Conservation (phyloP, 2,329 filamentous ascomycete genomes). For the Aureobasidium sp. region DNA sequence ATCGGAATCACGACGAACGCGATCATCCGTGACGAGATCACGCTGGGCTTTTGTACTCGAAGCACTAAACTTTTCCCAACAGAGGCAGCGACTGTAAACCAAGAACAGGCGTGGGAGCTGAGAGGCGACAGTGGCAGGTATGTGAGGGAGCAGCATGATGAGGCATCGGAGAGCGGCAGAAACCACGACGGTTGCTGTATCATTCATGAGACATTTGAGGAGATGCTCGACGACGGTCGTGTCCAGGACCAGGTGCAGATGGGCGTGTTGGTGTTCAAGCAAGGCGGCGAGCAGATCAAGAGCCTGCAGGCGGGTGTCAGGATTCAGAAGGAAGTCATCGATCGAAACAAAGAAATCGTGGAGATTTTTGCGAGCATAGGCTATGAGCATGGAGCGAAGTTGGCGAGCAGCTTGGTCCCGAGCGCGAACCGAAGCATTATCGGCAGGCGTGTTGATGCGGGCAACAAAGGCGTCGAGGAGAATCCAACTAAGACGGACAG, state of each 20-base stretch:
- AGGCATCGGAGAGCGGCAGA: slow-evolving; percentile 66
- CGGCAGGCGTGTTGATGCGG: slow-evolving; percentile 34
- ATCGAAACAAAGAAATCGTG: slow-evolving; percentile 61
- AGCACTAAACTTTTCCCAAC: slow-evolving; percentile 59
- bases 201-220: slow-evolving; percentile 65
- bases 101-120: slow-evolving; percentile 70
- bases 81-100: slow-evolving; percentile 71
- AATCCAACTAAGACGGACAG: slow-evolving; percentile 50
- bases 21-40: slow-evolving; percentile 31
- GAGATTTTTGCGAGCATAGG: slow-evolving; percentile 61
- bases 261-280: slow-evolving; percentile 68
- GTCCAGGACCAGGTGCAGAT: slow-evolving; percentile 65
- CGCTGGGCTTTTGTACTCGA: slow-evolving; percentile 29
- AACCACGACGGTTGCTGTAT: slow-evolving; percentile 71
- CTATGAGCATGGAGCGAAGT: slow-evolving; percentile 46
- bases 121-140: slow-evolving; percentile 63
- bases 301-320: slow-evolving; percentile 55
- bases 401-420: slow-evolving; percentile 40
- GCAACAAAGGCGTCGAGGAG: slow-evolving; percentile 39
- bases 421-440: slow-evolving; percentile 31
- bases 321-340: slow-evolving; percentile 59
- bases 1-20: slow-evolving; percentile 20
- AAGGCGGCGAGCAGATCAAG: slow-evolving; percentile 65
- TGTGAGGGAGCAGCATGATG: slow-evolving; percentile 76
- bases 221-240: slow-evolving; percentile 66